A percentile compares a stretch with the other conserved stretches of the same genome.
Conservation (phyloP, 2,329 filamentous ascomycete species). For the Alternaria brassicicola region DNA sequence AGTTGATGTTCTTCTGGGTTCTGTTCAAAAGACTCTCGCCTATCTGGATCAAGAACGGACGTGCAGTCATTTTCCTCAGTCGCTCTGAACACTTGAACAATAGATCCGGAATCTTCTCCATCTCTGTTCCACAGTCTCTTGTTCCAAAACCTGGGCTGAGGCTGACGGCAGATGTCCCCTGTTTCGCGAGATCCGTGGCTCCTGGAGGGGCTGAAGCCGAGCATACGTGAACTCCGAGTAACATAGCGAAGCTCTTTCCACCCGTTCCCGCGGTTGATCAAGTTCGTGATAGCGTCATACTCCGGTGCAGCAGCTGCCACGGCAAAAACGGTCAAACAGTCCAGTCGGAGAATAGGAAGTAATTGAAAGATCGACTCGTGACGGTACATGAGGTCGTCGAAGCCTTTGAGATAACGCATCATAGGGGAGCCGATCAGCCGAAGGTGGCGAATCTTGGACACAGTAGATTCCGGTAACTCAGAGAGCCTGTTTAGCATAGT, state of each 20-base stretch:
- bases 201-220: constrained; percentile 19
- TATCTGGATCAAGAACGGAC: constrained; percentile 13
- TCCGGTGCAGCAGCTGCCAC: constrained; percentile 19
- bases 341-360: constrained; percentile 18
- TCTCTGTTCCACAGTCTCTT: constrained; percentile 10
- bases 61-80: constrained; percentile 11
- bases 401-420: constrained; percentile 24
- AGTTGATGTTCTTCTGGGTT: constrained; percentile 9
- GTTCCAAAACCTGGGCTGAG: constrained; percentile 17
- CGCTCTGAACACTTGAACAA: constrained; percentile 15
- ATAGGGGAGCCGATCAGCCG: constrained; percentile 17
- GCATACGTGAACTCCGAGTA: constrained; percentile 19
- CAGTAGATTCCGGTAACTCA: constrained; percentile 12
- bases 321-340: constrained; percentile 18
- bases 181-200: constrained; percentile 21
- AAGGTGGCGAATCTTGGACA: constrained; percentile 19
- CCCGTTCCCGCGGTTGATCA: constrained; percentile 21
- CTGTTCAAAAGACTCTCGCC: constrained; percentile 13
- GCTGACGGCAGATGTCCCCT: constrained; percentile 17
- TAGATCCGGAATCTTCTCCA: constrained; percentile 13
- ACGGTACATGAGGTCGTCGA: constrained; percentile 22
- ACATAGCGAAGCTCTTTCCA: constrained; percentile 23
- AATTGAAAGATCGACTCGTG: constrained; percentile 22
- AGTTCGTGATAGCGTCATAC: constrained; percentile 18
- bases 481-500: constrained; percentile 20